Evolutionary conservation across 306 rosid genomes (phyloP), one percentile per base, ranked within the genome.

Genomic region (Pachyrhizus erosus): DNA sequence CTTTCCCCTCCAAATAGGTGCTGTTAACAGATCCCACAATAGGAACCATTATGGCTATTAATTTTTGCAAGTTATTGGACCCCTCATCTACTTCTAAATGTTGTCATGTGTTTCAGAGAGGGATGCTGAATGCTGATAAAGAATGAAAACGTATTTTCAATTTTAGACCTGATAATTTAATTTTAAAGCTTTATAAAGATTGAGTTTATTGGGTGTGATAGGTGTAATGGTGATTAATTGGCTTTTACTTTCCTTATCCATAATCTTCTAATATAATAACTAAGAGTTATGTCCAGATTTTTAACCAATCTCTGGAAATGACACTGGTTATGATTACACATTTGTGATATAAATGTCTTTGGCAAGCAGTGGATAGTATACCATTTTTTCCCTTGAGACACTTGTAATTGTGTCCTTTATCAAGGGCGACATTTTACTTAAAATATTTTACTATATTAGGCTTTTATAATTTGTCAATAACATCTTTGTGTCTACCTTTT

Each of bases 401-500:
- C 43, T 18, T 73, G 62, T 65, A 51, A 27, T 43, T 60, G 58
- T 24, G 24, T 23, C 58, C 78, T 37, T 75, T 57, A 40, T 26
- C 68, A 27, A 27, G 43, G 76, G 75, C 29, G 48, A 75, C 33
- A 14, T 74, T 75, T 23, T 2, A 5, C 17, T 58, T 46, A 18
- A 21, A 26, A 46, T 40, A 67, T 31, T 7, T 7, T 39, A 42
- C 48, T 2, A 10, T 54, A 68, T 76, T 23, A 51, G 20, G 67
- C 74, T 73, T 57, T 71, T 62, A 14, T 21, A 79, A 40, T 66
- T 60, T 77, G 61, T 68, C 31, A 33, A 12, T 82, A 17, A 27
- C 82, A 34, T 48, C 33, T 75, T 74, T 65, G 68, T 66, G 18
- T 81, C 20, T 52, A 60, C 78, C 74, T 42, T 65, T 18, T 81